Base-by-base conservation (phyloP, 2,329 filamentous ascomycete species). In the Cytospora mali region DNA sequence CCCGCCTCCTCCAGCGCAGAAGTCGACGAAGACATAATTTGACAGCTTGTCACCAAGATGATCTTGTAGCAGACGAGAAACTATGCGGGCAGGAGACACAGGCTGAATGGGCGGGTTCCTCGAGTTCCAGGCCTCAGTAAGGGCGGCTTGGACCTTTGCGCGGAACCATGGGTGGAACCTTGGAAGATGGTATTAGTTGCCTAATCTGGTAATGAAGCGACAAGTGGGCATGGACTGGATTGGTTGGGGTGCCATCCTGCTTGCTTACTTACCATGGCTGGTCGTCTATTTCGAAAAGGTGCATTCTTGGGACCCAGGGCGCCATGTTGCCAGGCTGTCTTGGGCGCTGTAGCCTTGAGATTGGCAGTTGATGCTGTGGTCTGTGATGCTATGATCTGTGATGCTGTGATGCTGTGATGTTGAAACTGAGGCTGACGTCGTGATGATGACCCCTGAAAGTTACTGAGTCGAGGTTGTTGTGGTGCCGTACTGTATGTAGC, bases 1-100 rank as follows among this genome's bases (percentile, higher is more conserved):
- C 0, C 90, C 90, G 48, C 90, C 90, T 16, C 83, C 87, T 57
- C 90, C 90, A 2, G 89, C 88, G 73, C 89, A 92, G 74, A 92
- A 91, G 76, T 93, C 90, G 65, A 93, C 82, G 68, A 90, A 87
- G 21, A 83, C 86, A 73, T 89, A 87, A 2, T 77, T 74, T 21
- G 79, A 75, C 1, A 85, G 76, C 28, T 76, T 70, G 6, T 70
- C 64, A 39, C 80, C 79, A 16, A 89, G 79, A 49, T 82, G 76
- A 25, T 74, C 75, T 46, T 80, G 77, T 52, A 92, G 80, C 23
- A 85, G 75, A 50, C 77, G 74, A 53, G 87, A 84, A n/a, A 85
- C 87, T 49, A 88, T 72, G n/a, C 80, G 76, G 21, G 87, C 86
- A 1, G 88, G 85, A 10, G 85, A 83, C 56, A 75, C 74, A 29